Percentiles rank a stretch among this genome's conserved stretches.
phyloP scores from a whole-genome alignment of 768 basidiomycete species.

The Glaciozyma martinii region DNA sequence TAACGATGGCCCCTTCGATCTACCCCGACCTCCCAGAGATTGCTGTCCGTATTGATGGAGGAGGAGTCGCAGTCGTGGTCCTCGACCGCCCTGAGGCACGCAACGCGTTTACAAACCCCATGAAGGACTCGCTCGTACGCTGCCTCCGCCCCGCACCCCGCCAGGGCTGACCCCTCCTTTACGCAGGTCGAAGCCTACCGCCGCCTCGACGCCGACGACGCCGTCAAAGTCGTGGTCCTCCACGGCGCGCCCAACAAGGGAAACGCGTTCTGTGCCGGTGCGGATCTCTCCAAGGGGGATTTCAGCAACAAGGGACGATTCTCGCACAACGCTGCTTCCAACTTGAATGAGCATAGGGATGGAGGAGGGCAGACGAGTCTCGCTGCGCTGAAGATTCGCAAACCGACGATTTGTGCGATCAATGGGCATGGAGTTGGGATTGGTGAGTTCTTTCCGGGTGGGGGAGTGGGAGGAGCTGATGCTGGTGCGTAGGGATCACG shows the following conservation, averaged over 20 bases:
- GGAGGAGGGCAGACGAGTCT: neutral
- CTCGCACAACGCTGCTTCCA: neutral
- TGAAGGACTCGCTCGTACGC: neutral
- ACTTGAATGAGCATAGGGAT: slow-evolving; percentile 3
- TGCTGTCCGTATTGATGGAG: neutral
- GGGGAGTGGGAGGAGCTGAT: neutral
- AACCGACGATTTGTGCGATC: slow-evolving; percentile 3
- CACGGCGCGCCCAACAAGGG: neutral
- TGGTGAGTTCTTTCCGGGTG: neutral
- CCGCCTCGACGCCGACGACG: neutral
- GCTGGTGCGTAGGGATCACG: neutral
- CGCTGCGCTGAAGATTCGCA: neutral
- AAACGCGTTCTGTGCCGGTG: slow-evolving; percentile 4
- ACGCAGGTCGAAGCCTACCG: neutral
- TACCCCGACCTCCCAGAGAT: neutral
- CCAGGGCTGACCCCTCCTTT: too few relatives aligned
- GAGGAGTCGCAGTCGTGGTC: neutral
- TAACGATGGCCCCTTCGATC: neutral
- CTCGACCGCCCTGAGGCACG: neutral
- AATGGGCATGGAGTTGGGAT: slow-evolving; percentile 5
- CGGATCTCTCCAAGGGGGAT: slow-evolving; percentile 3
- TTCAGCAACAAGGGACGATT: neutral
- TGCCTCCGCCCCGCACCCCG: too few relatives aligned
- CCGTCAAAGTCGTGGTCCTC: slow-evolving; percentile 1
- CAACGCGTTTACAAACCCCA: neutral